Evolutionary conservation across 2,329 filamentous ascomycete species (phyloP), one percentile per base, ranked within the genome.

Genomic region (Fusarium sp.): DNA sequence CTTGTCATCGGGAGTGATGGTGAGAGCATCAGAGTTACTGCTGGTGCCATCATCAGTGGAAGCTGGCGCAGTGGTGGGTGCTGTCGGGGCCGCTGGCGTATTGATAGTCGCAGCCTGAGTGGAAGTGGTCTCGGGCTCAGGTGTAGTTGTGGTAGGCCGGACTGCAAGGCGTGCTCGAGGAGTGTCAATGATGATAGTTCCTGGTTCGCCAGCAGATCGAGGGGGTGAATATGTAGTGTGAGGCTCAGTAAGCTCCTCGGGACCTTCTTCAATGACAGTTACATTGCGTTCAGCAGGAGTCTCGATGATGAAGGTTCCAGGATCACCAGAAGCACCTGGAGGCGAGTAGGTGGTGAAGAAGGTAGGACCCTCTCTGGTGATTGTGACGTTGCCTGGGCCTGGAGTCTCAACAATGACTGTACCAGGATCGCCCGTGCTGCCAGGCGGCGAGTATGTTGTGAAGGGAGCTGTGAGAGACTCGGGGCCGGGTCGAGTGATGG

Each of bases 171-270:
- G 58, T 8, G 43, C 69, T 32, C 47, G 27, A 3, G 69, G 67
- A 4, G 70, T 72, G 56, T 72, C 70, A 2, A 72, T 70, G n/a
- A 72, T 63, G 4, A 72, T 56, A 4, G 68, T 72, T 20, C 62
- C 62, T 27, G 62, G 62, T 12, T 64, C 62, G 20, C 62, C 62
- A 5, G 37, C 32, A 5, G 62, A 38, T 15, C 22, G 25, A 2
- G 62, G 62, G 12, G 62, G 47, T 2, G 22, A 30, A 15, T 64
- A 64, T 15, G 32, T 64, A 7, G 62, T 64, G n/a, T 57, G 14
- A 9, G 47, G 62, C 27, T 38, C 50, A 4, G 50, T 43, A 12
- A 64, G 54, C 25, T 30, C 32, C 17, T 38, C 27, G 9, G 62
- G 47, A 11, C 62, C 62, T 15, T 38, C 35, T 5, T 30, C 40